These are phyloP conservation scores for Naegleria gruberi DNA, from an alignment of 208 protist genomes.

Conservation along the genomic window DNA sequence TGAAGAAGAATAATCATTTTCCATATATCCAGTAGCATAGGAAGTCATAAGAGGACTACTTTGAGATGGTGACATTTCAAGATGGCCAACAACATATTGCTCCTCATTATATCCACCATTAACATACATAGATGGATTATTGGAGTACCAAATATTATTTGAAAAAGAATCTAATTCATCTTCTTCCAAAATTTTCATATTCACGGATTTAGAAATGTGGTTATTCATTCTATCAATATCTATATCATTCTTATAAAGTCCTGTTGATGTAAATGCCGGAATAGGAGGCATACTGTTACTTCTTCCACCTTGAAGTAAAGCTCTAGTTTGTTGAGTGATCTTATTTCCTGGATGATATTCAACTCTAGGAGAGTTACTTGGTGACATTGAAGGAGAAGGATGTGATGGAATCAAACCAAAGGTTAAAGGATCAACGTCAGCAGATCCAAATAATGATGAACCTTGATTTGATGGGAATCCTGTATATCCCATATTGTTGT, in stretches of 20 bases:
- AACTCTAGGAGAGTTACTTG: not conserved
- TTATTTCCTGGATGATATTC: not conserved
- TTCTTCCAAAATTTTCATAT: not conserved
- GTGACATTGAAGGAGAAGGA: not conserved
- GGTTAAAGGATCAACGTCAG: not conserved
- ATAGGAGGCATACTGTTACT: not conserved
- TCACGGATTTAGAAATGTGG: too few species aligned
- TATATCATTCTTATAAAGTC: not conserved
- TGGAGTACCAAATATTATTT: not conserved
- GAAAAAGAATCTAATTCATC: not conserved
- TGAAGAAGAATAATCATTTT: not conserved
- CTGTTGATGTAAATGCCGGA: not conserved
- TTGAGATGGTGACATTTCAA: not conserved
- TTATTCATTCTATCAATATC: not conserved
- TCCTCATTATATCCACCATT: not conserved
- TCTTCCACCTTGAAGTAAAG: not conserved
- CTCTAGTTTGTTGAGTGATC: not conserved
- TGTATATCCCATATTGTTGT: not conserved
- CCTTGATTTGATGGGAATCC: not conserved
- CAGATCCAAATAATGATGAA: not conserved
- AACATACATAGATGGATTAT: not conserved
- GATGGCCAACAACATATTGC: not conserved
- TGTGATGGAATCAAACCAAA: not conserved
- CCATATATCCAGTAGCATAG: not conserved
- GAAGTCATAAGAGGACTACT: not conserved